Evolutionary conservation across 768 basidiomycete genomes (phyloP), one percentile per base, ranked within the genome.

Genomic region (Tulasnella sp.): DNA sequence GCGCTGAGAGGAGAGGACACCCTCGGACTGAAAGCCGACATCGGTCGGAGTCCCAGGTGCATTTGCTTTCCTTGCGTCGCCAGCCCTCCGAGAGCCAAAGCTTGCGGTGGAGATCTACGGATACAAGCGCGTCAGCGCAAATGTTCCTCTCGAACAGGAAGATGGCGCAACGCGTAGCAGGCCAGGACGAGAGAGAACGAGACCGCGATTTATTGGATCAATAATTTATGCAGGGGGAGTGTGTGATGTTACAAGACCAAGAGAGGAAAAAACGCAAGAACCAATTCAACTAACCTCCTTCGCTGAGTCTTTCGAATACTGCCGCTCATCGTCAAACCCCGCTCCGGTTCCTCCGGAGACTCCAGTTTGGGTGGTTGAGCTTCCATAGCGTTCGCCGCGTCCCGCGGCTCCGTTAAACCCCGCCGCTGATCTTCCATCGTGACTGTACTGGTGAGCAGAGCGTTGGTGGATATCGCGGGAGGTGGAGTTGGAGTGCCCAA

Each of bases 1-100:
- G 73, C 52, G 73, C 52, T 74, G 75, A 76, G 75, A 52, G 75
- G 75, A 52, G 75, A 76, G 38, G 67, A 25, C 75, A 76, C 75
- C 52, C 69, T 76, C 75, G 67, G 64, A 68, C 29, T 76, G 67
- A 76, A 76, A 64, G 40, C 58, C 58, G 71, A 34, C 40, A 40
- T 38, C 36, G 73, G 37, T 74, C 73, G 42, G 34, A 74, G 37
- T 37, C 52, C 73, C 73, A 67, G 73, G 37, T 54, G 45, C 73
- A 29, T 42, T 70, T 38, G 40, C 69, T 70, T 70, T 70, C 69
- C 69, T 70, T 70, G 69, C 17, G 69, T 38, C 69, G 40, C 42
- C 40, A 37, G 19, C 3, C 37, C 34, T 25, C 72, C 72, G 72
- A 73, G 72, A 58, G 72, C 42, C 72, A 73, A 73, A 39, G 72